A percentile compares a stretch with the other conserved stretches of the same genome.
These are phyloP conservation scores for Crotalaria pallida DNA, from an alignment of 306 rosid species.

Conservation along the genomic window DNA sequence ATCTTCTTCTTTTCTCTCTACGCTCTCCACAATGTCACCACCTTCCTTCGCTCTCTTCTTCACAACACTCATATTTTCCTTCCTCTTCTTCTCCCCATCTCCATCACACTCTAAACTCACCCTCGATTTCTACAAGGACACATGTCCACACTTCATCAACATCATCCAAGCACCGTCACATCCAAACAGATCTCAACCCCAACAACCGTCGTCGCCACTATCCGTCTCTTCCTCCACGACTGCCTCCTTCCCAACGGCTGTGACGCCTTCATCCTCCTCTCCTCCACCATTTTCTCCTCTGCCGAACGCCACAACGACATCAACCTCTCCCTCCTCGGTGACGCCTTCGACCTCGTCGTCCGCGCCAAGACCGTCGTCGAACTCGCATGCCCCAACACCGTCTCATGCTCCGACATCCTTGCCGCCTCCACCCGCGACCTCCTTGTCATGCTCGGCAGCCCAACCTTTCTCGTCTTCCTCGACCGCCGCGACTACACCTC, in stretches of 20 bases:
- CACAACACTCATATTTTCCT: background rate
- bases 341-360: constrained; percentile 54
- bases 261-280: constrained; percentile 56
- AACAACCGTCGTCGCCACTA: constrained; percentile 53
- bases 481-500: constrained; percentile 58
- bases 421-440: constrained; percentile 50
- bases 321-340: constrained; percentile 59
- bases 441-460: constrained; percentile 55
- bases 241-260: constrained; percentile 57
- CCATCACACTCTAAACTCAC: constrained; percentile 30
- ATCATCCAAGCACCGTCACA: constrained; percentile 34
- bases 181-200: too few species aligned
- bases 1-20: background rate
- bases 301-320: constrained; percentile 58
- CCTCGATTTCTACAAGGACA: constrained; percentile 36
- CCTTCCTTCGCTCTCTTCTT: background rate
- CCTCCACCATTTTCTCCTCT: constrained; percentile 44
- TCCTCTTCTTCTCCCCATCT: background rate
- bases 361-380: constrained; percentile 59
- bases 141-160: constrained; percentile 46
- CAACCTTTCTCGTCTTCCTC: constrained; percentile 32
- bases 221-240: constrained; percentile 72
- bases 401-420: too few species aligned
- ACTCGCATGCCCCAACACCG: constrained; percentile 49
- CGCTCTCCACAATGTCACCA: constrained; percentile 13